phyloP scores from a whole-genome alignment of 306 rosid genomes.

The Carpinus viminea region DNA sequence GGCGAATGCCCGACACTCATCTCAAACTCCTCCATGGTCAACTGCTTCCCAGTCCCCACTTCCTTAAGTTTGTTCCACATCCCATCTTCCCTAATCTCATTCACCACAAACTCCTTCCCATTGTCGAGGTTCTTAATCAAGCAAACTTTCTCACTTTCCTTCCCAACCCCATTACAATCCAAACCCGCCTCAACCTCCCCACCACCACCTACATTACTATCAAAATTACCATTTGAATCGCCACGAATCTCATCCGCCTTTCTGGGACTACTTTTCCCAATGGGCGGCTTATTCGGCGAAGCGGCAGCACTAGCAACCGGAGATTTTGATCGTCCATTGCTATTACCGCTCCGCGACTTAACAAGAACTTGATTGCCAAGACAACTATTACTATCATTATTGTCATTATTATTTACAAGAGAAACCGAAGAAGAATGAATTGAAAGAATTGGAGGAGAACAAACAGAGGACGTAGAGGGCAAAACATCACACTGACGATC shows the following conservation, averaged over 20 bases:
- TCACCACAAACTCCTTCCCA: conserved; percentile 93
- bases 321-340: conserved; percentile 33
- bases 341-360: conserved; percentile 41
- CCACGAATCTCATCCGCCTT: conserved; percentile 49
- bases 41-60: conserved; percentile 85
- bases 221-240: conserved; percentile 37
- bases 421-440: conserved; percentile 33
- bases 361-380: conserved; percentile 43
- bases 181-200: conserved; percentile 26
- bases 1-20: conserved; percentile 96
- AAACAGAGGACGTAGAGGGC: conserved; percentile 25
- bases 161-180: conserved; percentile 31
- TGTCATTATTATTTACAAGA: conserved; percentile 14
- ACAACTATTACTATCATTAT: conserved; percentile 1
- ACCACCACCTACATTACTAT: conserved; percentile 11
- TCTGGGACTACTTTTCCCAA: conserved; percentile 44
- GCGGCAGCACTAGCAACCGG: conserved; percentile 29
- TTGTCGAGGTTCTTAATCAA: conserved; percentile 90
- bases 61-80: conserved; percentile 76
- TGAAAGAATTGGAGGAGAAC: conserved; percentile 27
- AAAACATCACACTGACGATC: conserved; percentile 32
- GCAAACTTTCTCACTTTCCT: conserved; percentile 47
- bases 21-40: conserved; percentile 97
- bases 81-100: conserved; percentile 79
- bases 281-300: conserved; percentile 59